Base-by-base conservation (phyloP, 1,284 basidiomycete species). In the Cryptococcus neoformans region DNA sequence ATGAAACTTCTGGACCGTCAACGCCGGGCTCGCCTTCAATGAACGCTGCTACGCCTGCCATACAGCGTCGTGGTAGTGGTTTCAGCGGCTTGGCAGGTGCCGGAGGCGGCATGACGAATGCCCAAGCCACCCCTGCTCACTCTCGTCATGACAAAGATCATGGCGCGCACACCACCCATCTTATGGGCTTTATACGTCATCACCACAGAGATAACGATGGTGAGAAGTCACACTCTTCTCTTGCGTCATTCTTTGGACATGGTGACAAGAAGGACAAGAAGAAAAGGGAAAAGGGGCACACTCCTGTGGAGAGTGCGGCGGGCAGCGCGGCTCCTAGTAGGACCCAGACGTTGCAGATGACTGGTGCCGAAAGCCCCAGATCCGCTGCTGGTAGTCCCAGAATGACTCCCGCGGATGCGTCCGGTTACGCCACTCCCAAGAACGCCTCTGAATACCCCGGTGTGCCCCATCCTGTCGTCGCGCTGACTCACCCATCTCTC, bases 401-500 rank as follows among this genome's bases (percentile, higher is more conserved):
- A 4, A 51, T 55, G 51, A 57, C 60, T 6, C 62, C 58, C 35
- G 37, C 59, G 36, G 38, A 35, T n/a, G 67, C 62, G n/a, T 65
- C 63, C 55, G 74, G 74, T 60, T 62, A 74, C 64, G 48, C 76
- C 50, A 62, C 73, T 75, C 69, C 73, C 36, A 52, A 59, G 59
- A 57, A 65, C 66, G 68, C 59, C 35, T 62, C 60, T 58, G 68
- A 76, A 39, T 74, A 74, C 49, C 73, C 73, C 10, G 75, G 73
- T 54, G 74, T 76, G 39, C 70, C 75, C 44, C 67, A 70, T 39
- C 74, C 75, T 11, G 75, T 75, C 28, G 67, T 74, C 37, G 74
- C 74, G 57, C 62, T 69, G 63, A 54, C 76, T 64, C 71, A 81
- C 55, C 72, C 73, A 2, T 87, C 87, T 2, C 82, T 92, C 28